Conservation (phyloP, 441 rosid species). For the Iberis amara region DNA sequence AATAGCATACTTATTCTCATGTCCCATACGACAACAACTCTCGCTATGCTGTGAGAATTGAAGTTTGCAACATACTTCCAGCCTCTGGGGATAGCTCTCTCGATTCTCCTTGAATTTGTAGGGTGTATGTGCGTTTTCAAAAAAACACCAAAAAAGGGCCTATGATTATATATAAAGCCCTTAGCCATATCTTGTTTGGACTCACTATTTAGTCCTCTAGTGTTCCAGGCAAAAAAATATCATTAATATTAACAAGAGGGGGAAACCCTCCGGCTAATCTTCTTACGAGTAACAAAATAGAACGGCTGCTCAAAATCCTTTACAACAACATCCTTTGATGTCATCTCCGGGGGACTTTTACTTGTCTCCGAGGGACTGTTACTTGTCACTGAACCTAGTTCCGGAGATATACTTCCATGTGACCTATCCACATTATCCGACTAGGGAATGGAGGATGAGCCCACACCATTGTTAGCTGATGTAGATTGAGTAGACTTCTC, state of each 20-base stretch:
- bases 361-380: too few relatives aligned
- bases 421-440: too few relatives aligned
- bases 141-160: neutral
- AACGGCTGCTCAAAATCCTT: neutral
- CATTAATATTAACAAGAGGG: too few relatives aligned
- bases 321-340: too few relatives aligned
- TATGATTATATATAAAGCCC: neutral
- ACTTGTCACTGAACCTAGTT: too few relatives aligned
- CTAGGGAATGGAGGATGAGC: too few relatives aligned
- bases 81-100: neutral
- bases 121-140: neutral
- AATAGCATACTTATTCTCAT: neutral
- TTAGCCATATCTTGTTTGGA: neutral
- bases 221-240: neutral
- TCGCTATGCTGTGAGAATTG: neutral
- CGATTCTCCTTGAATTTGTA: neutral
- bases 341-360: too few relatives aligned
- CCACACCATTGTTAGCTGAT: too few relatives aligned
- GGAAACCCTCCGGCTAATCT: neutral
- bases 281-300: neutral
- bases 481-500: too few relatives aligned
- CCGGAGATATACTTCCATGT: too few relatives aligned
- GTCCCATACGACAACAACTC: neutral
- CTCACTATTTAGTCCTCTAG: neutral
- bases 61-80: neutral